Base-by-base conservation (phyloP, 768 basidiomycete genomes). In the Suillus clintonianus region DNA sequence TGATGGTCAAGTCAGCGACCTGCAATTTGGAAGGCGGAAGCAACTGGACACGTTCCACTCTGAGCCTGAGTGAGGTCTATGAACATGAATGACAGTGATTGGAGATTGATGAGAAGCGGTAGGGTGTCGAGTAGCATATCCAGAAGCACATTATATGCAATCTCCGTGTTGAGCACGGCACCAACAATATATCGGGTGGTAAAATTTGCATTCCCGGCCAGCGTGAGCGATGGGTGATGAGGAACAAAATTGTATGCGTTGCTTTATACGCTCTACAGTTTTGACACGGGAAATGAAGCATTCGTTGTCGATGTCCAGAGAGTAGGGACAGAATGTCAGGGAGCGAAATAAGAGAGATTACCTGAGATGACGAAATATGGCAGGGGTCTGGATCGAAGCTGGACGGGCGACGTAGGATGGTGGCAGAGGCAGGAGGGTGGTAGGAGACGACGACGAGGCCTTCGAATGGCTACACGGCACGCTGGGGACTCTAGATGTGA, bases 301-400 rank as follows among this genome's bases (percentile, higher is more conserved):
- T n/a, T 22, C 5, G 30, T 34, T 43, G 10, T 34, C 9, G 17
- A 6, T 37, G 59, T 61, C 62, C 41, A 62, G 11, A n/a, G 57
- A 60, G 62, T 60, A 62, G 30, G 62, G 59, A 61, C 58, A 61
- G 32, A 62, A 62, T 42, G 59, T 30, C 42, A 62, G 34, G 2
- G 59, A 62, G 58, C 24, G 59, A 60, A 62, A 62, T 32, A 62
- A 19, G 19, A 61, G 45, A 22, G 62, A 59, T 24, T 62, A 59
- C 2, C 59, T 59, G 14, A 62, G 58, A 32, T 45, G 13, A 42
- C 62, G 62, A 32, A 62, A 62, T 17, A 41, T n/a, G n/a, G n/a
- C n/a, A n/a, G n/a, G n/a, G n/a, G n/a, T n/a, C n/a, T n/a, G n/a
- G n/a, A n/a, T n/a, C n/a, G n/a, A n/a, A n/a, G n/a, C n/a, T n/a